Conservation (phyloP, 306 rosid genomes). For the Medicago lupulina region DNA sequence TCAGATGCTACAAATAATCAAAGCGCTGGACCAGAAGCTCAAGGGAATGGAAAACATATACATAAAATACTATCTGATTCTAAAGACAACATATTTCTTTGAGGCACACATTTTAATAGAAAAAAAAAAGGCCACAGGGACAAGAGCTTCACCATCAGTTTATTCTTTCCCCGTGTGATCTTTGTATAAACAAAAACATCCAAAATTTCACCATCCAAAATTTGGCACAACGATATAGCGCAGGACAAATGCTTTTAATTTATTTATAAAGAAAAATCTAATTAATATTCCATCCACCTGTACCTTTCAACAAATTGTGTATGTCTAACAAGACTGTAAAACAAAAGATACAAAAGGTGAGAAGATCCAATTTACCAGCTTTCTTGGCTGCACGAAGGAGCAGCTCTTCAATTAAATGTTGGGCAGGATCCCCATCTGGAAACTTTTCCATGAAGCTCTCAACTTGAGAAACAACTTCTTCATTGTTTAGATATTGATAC, state of each 20-base stretch:
- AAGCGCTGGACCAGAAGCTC: slow-evolving; percentile 3
- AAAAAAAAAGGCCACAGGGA: background rate
- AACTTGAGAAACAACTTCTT: slow-evolving; percentile 94
- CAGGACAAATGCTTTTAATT: slow-evolving; percentile 19
- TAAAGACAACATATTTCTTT: slow-evolving; percentile 1
- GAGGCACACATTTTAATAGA: background rate
- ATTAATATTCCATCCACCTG: slow-evolving; percentile 18
- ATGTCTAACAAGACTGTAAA: slow-evolving; percentile 27
- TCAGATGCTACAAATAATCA: slow-evolving; percentile 20
- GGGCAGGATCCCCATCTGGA: slow-evolving; percentile 99
- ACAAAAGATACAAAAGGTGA: slow-evolving; percentile 30
- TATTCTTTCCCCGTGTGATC: slow-evolving; percentile 2
- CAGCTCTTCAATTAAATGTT: slow-evolving; percentile 98
- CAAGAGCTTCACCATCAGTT: slow-evolving; percentile 20
- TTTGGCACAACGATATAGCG: slow-evolving; percentile 22
- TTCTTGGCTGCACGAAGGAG: slow-evolving; percentile 97
- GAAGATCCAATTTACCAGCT: slow-evolving; percentile 69
- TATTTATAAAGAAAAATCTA: slow-evolving; percentile 9
- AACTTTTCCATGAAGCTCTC: slow-evolving; percentile 96
- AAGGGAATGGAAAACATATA: slow-evolving; percentile 23
- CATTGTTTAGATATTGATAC: slow-evolving; percentile 92
- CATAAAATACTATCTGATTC: background rate
- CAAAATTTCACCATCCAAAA: slow-evolving; percentile 11
- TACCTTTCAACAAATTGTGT: slow-evolving; percentile 28
- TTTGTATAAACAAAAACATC: slow-evolving; percentile 20